phyloP scores from a whole-genome alignment of 768 basidiomycete genomes.

The Mycena rebaudengoi region DNA sequence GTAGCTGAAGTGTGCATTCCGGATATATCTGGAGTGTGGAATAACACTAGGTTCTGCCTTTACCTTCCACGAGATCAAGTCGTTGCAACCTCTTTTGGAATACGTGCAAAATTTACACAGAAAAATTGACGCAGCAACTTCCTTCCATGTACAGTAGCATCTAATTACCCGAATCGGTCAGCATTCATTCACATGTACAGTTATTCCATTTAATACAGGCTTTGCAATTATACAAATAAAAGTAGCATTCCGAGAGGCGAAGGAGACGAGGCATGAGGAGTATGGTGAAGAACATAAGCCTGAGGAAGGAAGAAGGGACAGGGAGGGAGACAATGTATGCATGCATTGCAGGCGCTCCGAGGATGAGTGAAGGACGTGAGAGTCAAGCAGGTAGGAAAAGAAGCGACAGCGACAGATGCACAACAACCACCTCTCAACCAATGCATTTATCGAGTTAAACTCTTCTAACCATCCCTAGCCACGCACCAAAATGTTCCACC shows the following conservation, averaged over 20 bases:
- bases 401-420: no score
- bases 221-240: neutral
- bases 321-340: neutral
- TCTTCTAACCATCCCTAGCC: neutral
- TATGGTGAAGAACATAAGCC: neutral
- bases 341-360: neutral
- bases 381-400: no score
- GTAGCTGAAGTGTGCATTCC: no score
- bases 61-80: constrained; percentile 1
- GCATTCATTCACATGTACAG: neutral
- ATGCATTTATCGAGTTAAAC: constrained; percentile 1
- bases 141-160: neutral
- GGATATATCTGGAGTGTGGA: no score
- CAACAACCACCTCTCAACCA: no score
- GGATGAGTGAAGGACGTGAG: neutral
- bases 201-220: neutral
- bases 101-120: neutral
- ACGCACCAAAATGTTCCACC: neutral
- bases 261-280: neutral
- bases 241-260: neutral
- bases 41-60: no score
- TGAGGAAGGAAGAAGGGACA: no score
- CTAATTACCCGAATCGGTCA: no score
- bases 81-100: no score
- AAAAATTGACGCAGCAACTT: neutral